Percentiles rank a stretch among this genome's conserved stretches.
phyloP scores from a whole-genome alignment of 768 basidiomycete genomes.

The Serendipita sp. region DNA sequence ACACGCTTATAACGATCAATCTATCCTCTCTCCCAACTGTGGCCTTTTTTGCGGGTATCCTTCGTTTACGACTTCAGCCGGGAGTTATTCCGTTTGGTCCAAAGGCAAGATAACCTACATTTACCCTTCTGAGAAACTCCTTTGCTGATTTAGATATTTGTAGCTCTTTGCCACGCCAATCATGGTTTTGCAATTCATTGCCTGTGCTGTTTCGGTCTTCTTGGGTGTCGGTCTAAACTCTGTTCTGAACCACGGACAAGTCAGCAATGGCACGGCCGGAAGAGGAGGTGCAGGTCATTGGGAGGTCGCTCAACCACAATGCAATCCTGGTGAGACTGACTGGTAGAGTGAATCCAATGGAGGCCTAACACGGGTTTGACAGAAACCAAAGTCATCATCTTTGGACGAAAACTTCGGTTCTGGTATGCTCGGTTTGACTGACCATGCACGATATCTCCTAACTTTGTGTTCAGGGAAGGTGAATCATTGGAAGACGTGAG shows the following conservation, averaged over 20 bases:
- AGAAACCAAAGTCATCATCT: slow-evolving; percentile 1
- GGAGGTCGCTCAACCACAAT: slow-evolving; percentile 2
- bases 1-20: slow-evolving; percentile 4
- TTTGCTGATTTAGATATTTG: background rate
- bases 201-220: background rate
- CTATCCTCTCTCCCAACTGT: background rate
- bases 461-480: background rate
- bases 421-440: background rate
- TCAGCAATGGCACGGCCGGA: background rate
- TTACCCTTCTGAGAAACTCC: background rate
- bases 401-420: background rate
- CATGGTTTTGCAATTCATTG: background rate
- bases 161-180: background rate
- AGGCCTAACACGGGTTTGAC: background rate
- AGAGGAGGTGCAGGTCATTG: background rate
- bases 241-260: background rate
- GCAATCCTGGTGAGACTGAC: background rate
- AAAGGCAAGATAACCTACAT: background rate
- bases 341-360: no score
- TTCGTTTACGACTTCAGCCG: background rate
- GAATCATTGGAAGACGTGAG: background rate
- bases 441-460: background rate
- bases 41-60: slow-evolving; percentile 2
- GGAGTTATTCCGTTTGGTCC: slow-evolving; percentile 1
- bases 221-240: background rate